phyloP scores from a whole-genome alignment of 2,329 filamentous ascomycete species.

The Neofusicoccum umdonicola region DNA sequence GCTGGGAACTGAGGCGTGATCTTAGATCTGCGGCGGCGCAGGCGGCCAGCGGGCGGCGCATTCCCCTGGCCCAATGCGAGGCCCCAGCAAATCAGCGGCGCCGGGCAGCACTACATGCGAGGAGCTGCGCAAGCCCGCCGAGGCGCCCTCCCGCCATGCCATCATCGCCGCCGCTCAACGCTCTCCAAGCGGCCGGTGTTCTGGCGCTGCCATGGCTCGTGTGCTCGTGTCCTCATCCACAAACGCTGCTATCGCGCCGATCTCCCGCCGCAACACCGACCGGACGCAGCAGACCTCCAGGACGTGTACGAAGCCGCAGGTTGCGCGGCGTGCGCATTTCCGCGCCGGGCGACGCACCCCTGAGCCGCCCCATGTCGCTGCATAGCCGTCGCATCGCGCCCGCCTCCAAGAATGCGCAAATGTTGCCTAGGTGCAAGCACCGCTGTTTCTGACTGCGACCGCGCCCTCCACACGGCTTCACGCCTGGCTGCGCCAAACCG shows the following conservation, averaged over 20 bases:
- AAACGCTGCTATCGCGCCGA: background rate
- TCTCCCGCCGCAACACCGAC: background rate
- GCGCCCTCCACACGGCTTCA: background rate
- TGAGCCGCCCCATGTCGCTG: slow-evolving; percentile 8
- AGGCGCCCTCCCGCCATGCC: slow-evolving; percentile 6
- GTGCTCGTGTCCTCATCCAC: background rate
- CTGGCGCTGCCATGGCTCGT: background rate
- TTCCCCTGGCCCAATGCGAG: slow-evolving; percentile 8
- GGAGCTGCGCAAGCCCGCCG: slow-evolving; percentile 2
- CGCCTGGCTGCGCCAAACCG: background rate
- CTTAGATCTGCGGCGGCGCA: slow-evolving; percentile 7
- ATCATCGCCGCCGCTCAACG: slow-evolving; percentile 7
- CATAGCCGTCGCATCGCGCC: background rate
- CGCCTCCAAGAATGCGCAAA: background rate
- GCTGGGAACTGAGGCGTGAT: background rate
- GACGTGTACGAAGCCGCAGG: too few species aligned
- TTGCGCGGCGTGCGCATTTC: background rate
- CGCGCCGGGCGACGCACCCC: background rate
- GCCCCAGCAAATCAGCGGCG: background rate
- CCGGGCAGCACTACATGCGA: background rate
- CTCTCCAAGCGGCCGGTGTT: background rate
- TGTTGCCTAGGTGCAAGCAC: background rate
- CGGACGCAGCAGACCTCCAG: too few species aligned
- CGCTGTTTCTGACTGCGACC: background rate
- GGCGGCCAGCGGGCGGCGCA: slow-evolving; percentile 2